These are phyloP conservation scores for Phoma sp. DNA, from an alignment of 2,329 filamentous ascomycete species.

Conservation along the genomic window DNA sequence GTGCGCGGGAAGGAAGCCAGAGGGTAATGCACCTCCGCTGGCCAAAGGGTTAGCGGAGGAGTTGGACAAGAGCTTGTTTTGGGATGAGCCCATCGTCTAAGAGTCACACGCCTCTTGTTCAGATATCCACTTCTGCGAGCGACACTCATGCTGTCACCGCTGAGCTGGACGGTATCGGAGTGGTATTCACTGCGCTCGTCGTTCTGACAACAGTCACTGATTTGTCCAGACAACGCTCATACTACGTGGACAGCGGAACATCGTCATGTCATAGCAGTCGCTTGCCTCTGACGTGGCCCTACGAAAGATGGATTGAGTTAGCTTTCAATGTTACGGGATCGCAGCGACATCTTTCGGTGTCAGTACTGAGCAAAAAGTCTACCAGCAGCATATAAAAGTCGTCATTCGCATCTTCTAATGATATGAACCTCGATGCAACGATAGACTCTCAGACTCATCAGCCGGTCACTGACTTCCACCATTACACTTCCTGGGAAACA, in stretches of 20 bases:
- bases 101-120: not conserved
- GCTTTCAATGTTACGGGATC: not conserved
- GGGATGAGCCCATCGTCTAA: conserved; percentile 33
- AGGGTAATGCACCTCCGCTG: conserved; percentile 24
- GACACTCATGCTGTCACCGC: not conserved
- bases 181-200: not conserved
- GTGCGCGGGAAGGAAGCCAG: conserved; percentile 31
- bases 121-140: not conserved
- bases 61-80: conserved; percentile 39
- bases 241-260: not conserved
- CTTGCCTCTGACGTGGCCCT: not conserved
- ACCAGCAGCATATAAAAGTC: not conserved
- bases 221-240: no score
- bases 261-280: not conserved
- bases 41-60: conserved; percentile 42
- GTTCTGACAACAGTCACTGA: not conserved
- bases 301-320: not conserved
- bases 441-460: no score
- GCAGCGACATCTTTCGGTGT: not conserved
- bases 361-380: not conserved
- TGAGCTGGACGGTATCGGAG: not conserved
- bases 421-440: no score
- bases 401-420: not conserved
- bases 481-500: not conserved
- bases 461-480: not conserved